phyloP scores from a whole-genome alignment of 1,139 yeast genomes.

The Yamadazyma trypodendri region DNA sequence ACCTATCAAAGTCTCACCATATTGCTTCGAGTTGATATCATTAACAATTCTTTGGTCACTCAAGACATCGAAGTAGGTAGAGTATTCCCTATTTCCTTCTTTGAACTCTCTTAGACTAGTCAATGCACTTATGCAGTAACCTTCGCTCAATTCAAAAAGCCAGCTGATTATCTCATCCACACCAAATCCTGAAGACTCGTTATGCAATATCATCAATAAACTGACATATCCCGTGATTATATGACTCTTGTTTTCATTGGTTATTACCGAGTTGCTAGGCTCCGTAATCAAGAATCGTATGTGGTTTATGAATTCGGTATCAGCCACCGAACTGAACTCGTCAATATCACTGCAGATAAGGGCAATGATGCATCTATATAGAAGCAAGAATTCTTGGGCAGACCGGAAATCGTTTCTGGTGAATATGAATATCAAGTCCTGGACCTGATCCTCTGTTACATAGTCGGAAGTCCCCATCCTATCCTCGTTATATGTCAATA shows the following conservation, averaged over 20 bases:
- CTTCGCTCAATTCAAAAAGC: constrained; percentile 48
- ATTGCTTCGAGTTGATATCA: constrained; percentile 34
- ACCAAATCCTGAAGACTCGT: constrained; percentile 51
- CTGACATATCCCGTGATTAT: constrained; percentile 46
- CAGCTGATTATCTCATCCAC: constrained; percentile 44
- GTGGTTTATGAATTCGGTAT: constrained; percentile 37
- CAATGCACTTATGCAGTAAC: constrained; percentile 38
- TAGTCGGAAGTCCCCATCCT: constrained; percentile 30
- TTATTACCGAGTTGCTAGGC: constrained; percentile 31
- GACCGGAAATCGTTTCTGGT: constrained; percentile 37
- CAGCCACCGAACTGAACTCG: constrained; percentile 48
- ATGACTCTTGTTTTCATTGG: constrained; percentile 40
- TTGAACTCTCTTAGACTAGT: constrained; percentile 32
- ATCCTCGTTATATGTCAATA: constrained; percentile 39
- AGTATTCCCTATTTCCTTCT: constrained; percentile 45
- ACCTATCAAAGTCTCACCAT: constrained; percentile 39
- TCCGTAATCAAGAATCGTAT: constrained; percentile 35
- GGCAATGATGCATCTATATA: constrained; percentile 43
- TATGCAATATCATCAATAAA: constrained; percentile 43
- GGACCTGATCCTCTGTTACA: constrained; percentile 39
- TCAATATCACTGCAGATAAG: constrained; percentile 50
- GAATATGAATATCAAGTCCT: constrained; percentile 32
- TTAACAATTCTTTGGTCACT: constrained; percentile 37
- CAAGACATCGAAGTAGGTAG: constrained; percentile 40
- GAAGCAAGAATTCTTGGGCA: constrained; percentile 41